A percentile compares a stretch with the other conserved stretches of the same genome.
Evolutionary conservation across 2,329 filamentous ascomycete genomes (phyloP).

Genomic region (Fusarium oxysporum): DNA sequence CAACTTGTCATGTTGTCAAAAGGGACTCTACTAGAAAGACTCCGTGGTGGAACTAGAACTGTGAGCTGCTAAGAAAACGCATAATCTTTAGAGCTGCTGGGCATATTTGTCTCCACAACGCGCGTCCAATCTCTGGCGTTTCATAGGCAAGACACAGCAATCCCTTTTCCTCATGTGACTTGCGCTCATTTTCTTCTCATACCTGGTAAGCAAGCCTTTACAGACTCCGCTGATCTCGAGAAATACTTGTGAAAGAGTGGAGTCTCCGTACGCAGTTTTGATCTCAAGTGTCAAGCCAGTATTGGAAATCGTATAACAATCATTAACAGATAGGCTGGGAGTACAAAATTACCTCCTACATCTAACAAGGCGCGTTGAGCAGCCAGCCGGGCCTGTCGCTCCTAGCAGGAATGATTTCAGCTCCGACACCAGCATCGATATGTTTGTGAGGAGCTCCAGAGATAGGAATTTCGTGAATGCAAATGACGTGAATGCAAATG

Average conservation of each 20-base stretch:
- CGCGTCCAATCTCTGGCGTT: too few species aligned
- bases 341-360: neutral
- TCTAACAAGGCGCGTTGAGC: neutral
- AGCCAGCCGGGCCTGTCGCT: neutral
- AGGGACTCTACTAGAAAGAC: neutral
- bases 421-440: too few species aligned
- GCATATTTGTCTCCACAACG: too few species aligned
- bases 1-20: neutral
- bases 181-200: rapidly evolving
- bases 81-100: neutral
- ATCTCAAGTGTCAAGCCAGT: too few species aligned
- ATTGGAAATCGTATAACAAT: neutral
- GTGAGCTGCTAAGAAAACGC: rapidly evolving
- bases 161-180: too few species aligned
- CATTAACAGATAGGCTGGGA: rapidly evolving
- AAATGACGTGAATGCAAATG: rapidly evolving
- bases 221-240: rapidly evolving
- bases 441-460: neutral
- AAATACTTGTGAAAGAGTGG: rapidly evolving
- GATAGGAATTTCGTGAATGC: rapidly evolving
- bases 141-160: too few species aligned
- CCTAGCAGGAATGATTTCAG: neutral
- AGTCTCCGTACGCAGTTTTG: rapidly evolving
- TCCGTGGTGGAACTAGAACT: rapidly evolving
- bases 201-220: rapidly evolving